Evolutionary conservation across 352 stramenopile species (phyloP).

Genomic region (Thraustochytrium striatum): DNA sequence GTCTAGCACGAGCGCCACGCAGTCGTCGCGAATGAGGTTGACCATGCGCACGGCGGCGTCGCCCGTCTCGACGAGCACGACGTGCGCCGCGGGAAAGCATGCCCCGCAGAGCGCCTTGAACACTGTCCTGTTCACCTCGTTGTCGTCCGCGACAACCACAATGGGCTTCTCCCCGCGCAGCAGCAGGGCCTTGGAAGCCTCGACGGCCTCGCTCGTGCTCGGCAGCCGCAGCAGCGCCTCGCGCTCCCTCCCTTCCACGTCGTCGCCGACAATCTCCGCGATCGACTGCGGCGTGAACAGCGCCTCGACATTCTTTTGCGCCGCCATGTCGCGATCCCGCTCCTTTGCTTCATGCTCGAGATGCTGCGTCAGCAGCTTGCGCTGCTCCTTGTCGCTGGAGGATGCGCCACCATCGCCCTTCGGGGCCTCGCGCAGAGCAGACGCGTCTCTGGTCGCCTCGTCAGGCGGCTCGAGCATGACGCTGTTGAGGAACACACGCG

Average conservation of each 20-base stretch:
- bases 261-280: not conserved
- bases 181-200: too few relatives aligned
- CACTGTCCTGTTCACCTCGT: constrained; percentile 17
- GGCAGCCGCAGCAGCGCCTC: not conserved
- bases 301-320: not conserved
- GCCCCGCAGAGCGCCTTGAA: too few relatives aligned
- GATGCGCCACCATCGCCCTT: too few relatives aligned
- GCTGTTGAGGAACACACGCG: not conserved
- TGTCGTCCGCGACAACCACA: not conserved
- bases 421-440: not conserved
- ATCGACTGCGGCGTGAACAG: not conserved
- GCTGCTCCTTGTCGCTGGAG: not conserved
- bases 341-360: not conserved
- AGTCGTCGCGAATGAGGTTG: not conserved
- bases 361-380: not conserved
- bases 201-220: not conserved
- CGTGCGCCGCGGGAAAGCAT: too few relatives aligned
- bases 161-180: not conserved
- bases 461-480: not conserved
- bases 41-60: not conserved
- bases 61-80: too few relatives aligned
- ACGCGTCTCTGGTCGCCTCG: not conserved
- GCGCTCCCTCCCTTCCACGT: not conserved
- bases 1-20: constrained; percentile 2
- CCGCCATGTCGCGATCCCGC: not conserved